Evolutionary conservation across 768 basidiomycete genomes (phyloP), one percentile per base, ranked within the genome.

Genomic region (Agrocybe praecox): DNA sequence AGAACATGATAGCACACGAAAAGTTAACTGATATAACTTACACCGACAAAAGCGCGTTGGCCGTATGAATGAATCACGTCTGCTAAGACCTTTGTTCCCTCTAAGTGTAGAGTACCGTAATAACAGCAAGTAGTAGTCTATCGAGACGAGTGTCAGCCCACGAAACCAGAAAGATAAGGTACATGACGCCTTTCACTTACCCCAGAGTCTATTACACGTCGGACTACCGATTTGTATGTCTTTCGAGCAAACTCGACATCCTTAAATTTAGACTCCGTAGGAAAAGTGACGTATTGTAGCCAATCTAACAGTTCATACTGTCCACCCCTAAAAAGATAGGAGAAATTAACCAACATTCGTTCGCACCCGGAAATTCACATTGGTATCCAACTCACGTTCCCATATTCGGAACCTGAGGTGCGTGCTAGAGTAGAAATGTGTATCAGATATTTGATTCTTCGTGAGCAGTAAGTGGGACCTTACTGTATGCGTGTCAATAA

Each of bases 111-210:
- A 2, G 86, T 89, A 8, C 86, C 92, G 67, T 92, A 96, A 71
- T 96, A 97, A 69, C 93, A 97, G 65, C 88, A 92, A 0, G 96
- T 97, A 0, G 96, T 97, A 1, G 94, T 96, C 95, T 94, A 64
- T 24, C 6, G 26, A n/a, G 49, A 33, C 21, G 15, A 29, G 14
- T 14, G 6, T 12, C 12, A 40, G n/a, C n/a, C 6, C 32, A 8
- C 62, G 47, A 44, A n/a, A 9, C 9, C 26, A 9, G 26, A 29
- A 29, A 29, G 9, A 5, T 29, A 5, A 29, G 9, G 26, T 29
- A 29, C 26, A 29, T 9, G 9, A 29, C 9, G 26, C 26, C 26
- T 62, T 46, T 22, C 17, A 78, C 88, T 63, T 68, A 96, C 96
- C 48, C 94, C 95, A 32, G 74, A 82, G 57, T 89, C 79, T 47